Percentiles rank a stretch among this genome's conserved stretches.
phyloP scores from a whole-genome alignment of 345 rosid species.

The Tarenaya hassleriana region DNA sequence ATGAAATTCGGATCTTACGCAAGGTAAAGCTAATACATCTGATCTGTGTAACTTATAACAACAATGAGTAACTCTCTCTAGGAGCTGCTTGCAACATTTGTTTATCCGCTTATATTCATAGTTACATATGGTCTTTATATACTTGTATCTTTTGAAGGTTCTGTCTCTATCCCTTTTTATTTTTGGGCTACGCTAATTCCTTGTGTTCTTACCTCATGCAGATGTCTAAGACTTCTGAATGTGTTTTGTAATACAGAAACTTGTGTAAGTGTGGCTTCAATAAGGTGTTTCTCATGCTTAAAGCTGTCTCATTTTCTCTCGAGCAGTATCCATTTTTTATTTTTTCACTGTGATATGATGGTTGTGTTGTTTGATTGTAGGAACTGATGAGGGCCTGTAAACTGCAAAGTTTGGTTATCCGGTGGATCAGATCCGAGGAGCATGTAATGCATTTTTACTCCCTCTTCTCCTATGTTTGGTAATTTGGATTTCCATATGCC shows the following conservation, averaged over 20 bases:
- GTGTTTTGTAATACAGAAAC: conserved; percentile 66
- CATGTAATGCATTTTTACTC: conserved; percentile 47
- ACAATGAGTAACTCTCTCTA: too few species aligned
- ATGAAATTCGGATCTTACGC: conserved; percentile 48
- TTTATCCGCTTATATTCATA: too few species aligned
- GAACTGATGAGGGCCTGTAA: conserved; percentile 52
- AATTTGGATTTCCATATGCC: conserved; percentile 5
- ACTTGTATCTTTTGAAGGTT: too few species aligned
- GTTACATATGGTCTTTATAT: too few species aligned
- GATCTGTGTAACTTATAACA: neutral
- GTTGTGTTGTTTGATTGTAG: conserved; percentile 34
- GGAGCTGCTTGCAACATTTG: too few species aligned
- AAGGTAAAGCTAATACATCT: conserved; percentile 37
- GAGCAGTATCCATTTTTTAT: too few species aligned
- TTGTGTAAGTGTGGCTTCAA: conserved; percentile 51
- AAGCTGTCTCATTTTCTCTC: neutral
- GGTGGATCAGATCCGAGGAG: conserved; percentile 60
- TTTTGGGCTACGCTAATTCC: too few species aligned
- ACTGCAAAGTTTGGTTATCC: conserved; percentile 53
- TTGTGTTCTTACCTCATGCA: conserved; percentile 33
- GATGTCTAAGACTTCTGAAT: conserved; percentile 75
- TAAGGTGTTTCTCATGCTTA: conserved; percentile 8
- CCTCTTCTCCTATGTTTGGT: conserved; percentile 11
- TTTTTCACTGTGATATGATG: neutral
- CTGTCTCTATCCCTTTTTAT: too few species aligned